A percentile compares a stretch with the other conserved stretches of the same genome.
phyloP scores from a whole-genome alignment of 495 filamentous ascomycete genomes.

The Xylaria acuta region DNA sequence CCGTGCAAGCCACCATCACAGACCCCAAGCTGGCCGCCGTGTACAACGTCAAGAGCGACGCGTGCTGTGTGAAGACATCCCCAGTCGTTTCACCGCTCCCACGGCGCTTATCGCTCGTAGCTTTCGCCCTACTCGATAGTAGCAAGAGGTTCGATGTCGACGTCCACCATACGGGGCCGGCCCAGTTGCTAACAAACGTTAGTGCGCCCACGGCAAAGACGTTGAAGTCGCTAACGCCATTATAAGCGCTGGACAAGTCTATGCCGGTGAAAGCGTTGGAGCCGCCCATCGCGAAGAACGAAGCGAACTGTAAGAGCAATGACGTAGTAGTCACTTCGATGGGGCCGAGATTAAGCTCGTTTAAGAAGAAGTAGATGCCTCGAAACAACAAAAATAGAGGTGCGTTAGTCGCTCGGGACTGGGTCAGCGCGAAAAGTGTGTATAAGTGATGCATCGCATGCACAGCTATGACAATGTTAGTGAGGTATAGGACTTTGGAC shows the following conservation, averaged over 20 bases:
- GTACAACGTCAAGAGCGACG: conserved; percentile 71
- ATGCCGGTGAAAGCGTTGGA: conserved; percentile 92
- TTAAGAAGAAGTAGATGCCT: conserved; percentile 60
- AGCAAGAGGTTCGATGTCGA: conserved; percentile 65
- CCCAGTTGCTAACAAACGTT: conserved; percentile 90
- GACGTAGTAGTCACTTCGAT: conserved; percentile 67
- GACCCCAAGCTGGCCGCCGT: conserved; percentile 62
- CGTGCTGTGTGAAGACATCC: conserved; percentile 51
- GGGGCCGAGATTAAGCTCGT: conserved; percentile 50
- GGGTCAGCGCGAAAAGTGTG: conserved; percentile 81
- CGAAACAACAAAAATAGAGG: conserved; percentile 82
- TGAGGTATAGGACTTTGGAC: conserved; percentile 27
- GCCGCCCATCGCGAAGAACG: conserved; percentile 91
- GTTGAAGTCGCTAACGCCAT: conserved; percentile 76
- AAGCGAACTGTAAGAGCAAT: conserved; percentile 71
- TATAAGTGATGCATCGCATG: conserved; percentile 68
- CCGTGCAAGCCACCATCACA: conserved; percentile 89
- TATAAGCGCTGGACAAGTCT: conserved; percentile 83
- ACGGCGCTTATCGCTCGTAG: background rate
- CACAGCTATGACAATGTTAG: conserved; percentile 38
- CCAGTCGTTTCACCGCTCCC: background rate
- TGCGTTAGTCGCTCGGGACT: conserved; percentile 81
- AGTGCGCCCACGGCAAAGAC: conserved; percentile 73
- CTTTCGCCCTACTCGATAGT: conserved; percentile 33
- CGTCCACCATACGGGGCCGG: conserved; percentile 87